Evolutionary conservation across 148 eudicot species (phyloP).

Genomic region (Amaranthus palmeri): DNA sequence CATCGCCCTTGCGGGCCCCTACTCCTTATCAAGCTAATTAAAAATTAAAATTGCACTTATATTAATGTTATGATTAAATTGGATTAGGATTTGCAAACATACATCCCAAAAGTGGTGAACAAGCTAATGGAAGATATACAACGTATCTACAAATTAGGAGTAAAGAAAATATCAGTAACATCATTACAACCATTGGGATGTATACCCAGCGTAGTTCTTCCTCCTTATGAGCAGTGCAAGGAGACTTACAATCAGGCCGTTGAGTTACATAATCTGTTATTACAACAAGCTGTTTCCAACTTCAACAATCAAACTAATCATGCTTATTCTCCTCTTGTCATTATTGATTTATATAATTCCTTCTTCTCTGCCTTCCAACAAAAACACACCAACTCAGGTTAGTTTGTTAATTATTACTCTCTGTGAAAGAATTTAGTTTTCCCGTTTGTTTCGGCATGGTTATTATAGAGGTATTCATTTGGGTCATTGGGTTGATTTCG

Average conservation of each 20-base stretch:
- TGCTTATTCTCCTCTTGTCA: neutral
- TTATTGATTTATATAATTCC: constrained; percentile 20
- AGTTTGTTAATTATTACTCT: neutral
- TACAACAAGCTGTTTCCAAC: constrained; percentile 23
- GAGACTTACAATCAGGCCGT: constrained; percentile 23
- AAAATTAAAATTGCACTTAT: too few species aligned
- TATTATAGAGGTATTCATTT: too few species aligned
- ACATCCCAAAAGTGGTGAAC: constrained; percentile 43
- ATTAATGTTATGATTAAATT: too few species aligned
- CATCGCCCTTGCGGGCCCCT: too few species aligned
- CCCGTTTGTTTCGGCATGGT: too few species aligned
- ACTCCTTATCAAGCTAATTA: too few species aligned
- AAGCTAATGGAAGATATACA: constrained; percentile 45
- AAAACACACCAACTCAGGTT: constrained; percentile 40
- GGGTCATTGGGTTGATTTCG: too few species aligned
- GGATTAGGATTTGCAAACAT: constrained; percentile 46
- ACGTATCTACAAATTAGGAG: constrained; percentile 48
- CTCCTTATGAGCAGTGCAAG: constrained; percentile 37
- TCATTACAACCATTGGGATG: constrained; percentile 69
- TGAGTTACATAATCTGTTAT: constrained; percentile 23
- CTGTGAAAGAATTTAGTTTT: neutral
- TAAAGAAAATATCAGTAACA: constrained; percentile 51
- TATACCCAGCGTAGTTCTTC: constrained; percentile 42
- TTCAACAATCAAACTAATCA: constrained; percentile 10
- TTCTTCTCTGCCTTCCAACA: constrained; percentile 32